Evolutionary conservation across 2,329 filamentous ascomycete species (phyloP), one percentile per base, ranked within the genome.

Genomic region (Chaetomium olivaceum): DNA sequence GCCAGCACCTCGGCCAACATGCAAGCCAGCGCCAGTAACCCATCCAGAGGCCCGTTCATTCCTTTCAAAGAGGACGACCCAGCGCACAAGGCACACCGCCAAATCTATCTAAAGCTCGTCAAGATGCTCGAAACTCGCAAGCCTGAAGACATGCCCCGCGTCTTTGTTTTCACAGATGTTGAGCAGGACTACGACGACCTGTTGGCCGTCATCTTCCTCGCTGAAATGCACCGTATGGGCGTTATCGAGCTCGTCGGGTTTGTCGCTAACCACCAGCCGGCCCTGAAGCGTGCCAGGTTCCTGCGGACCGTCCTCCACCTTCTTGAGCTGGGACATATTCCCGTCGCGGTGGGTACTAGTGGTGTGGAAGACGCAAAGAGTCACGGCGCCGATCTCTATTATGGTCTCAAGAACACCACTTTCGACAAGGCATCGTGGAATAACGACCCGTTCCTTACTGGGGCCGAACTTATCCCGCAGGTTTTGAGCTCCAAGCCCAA

Each of bases 111-210:
- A 33, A 56, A 36, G n/a, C 67, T 69, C 21, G 36, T 36, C 14
- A 31, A 59, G 1, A 43, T 66, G 5, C 48, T 69, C 12, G 14
- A 25, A 14, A 27, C 29, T 4, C 67, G 67, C 12, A 36, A 58
- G 3, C 55, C 50, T 1, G 61, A 56, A 2, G 52, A 61, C 21
- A 66, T 52, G 23, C 68, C 66, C 3, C 64, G 68, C 29, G 63
- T 69, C 9, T 12, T 69, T 8, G 60, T 69, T 9, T 55, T 65
- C 19, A 69, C 68, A 3, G 68, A 69, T 27, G 58, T 69, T n/a
- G 68, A 69, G 51, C 68, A 68, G 43, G 68, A 69, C 48, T 69
- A 69, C 25, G 68, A 69, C 27, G 68, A 69, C 55, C 59, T 69
- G 16, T 29, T 68, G 39, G 66, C 68, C 33, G 57, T 69, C 57